Base-by-base conservation (phyloP, 257 asterid genomes). In the Plantago elongata region DNA sequence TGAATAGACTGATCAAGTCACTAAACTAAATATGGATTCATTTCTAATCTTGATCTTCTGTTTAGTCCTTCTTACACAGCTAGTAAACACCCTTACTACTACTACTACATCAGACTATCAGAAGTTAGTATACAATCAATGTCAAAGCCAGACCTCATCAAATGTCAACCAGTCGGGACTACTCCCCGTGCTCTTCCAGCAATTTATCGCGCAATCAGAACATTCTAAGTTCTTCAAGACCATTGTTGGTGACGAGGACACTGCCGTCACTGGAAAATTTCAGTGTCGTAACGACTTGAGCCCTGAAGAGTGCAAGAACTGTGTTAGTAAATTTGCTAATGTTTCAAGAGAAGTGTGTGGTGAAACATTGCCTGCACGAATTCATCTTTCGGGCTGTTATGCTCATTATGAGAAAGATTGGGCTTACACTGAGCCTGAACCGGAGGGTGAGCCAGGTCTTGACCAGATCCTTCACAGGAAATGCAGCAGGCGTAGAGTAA, bases 351-450 rank as follows among this genome's bases (percentile, higher is more conserved):
- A 64, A 5, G 15, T 70, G 2, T 84, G 95, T 46, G 81, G 86
- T 3, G 13, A 44, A 9, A 69, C 60, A 8, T 12, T 79, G 3
- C 94, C 87, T 0, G 74, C 79, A 54, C 70, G 90, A 60, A 79
- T 87, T 65, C 96, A 87, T 69, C 85, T 85, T 13, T 63, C 74
- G 3, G 94, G 96, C 2, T 88, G 96, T 58, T 81, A 74, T 29
- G 60, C 78, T 22, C 89, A 71, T 52, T 85, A 81, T 47, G 77
- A 77, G 51, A 75, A 63, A 9, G 96, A 88, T 5, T 76, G 66
- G 61, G 59, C 47, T 12, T 74, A 60, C 63, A 59, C 54, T 27
- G 49, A 34, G 5, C 51, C 18, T 12, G 64, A 14, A 13, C 50
- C 9, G 7, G 78, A 13, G 34, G 27, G 69, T 0, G 12, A 42